Evolutionary conservation across 805 yeast species (phyloP).

Genomic region (Candida stauntonica): DNA sequence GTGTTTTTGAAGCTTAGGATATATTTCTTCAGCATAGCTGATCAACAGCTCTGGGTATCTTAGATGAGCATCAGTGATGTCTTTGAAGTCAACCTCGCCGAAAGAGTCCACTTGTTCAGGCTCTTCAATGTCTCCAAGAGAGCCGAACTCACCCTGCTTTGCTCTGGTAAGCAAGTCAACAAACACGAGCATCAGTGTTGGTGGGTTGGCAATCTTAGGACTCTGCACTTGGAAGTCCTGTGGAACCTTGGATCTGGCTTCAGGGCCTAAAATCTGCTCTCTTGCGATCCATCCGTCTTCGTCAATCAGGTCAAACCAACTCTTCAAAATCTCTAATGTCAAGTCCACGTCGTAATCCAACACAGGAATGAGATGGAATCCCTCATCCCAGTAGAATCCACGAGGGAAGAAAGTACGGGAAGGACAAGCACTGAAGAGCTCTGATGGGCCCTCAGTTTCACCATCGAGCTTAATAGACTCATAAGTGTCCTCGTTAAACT

Average conservation of each 20-base stretch:
- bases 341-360: slow-evolving; percentile 80
- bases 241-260: slow-evolving; percentile 86
- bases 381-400: slow-evolving; percentile 99
- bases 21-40: slow-evolving; percentile 57
- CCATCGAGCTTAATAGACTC: slow-evolving; percentile 48
- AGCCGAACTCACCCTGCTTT: slow-evolving; percentile 20
- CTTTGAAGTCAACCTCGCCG: slow-evolving; percentile 26
- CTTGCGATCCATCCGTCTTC: slow-evolving; percentile 96
- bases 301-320: slow-evolving; percentile 87
- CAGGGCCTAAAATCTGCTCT: slow-evolving; percentile 90
- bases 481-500: slow-evolving; percentile 66
- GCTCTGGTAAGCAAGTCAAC: slow-evolving; percentile 50
- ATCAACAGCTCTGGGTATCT: slow-evolving; percentile 54
- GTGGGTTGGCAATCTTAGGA: slow-evolving; percentile 92
- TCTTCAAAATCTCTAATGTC: slow-evolving; percentile 70
- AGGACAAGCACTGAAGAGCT: slow-evolving; percentile 80
- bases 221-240: slow-evolving; percentile 77
- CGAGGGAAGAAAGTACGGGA: slow-evolving; percentile 93
- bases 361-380: slow-evolving; percentile 84
- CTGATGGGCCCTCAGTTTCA: slow-evolving; percentile 67
- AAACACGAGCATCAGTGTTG: slow-evolving; percentile 78
- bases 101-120: slow-evolving; percentile 27
- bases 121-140: slow-evolving; percentile 28
- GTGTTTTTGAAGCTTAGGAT: slow-evolving; percentile 72
- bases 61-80: slow-evolving; percentile 49